Evolutionary conservation across 768 basidiomycete species (phyloP).

Genomic region (Leccinum truebloodii): DNA sequence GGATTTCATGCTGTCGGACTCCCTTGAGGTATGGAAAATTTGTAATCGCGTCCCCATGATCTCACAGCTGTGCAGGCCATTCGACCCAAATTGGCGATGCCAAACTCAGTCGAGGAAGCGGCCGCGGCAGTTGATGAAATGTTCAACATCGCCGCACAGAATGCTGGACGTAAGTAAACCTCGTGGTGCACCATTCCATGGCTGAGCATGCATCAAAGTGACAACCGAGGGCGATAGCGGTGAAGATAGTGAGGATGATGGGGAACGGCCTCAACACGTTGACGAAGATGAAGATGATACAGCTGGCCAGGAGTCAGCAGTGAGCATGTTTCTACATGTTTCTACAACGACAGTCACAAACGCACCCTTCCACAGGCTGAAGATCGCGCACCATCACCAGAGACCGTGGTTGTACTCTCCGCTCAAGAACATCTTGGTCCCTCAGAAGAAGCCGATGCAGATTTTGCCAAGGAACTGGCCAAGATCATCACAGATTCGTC

Average conservation of each 20-base stretch:
- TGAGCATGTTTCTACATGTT: constrained; percentile 33
- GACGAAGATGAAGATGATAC: constrained; percentile 69
- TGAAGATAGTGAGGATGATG: constrained; percentile 56
- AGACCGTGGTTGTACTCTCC: constrained; percentile 73
- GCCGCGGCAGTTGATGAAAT: constrained; percentile 89
- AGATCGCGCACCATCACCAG: constrained; percentile 80
- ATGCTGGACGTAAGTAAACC: constrained; percentile 48
- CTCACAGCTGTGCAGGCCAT: constrained; percentile 55
- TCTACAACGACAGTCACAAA: constrained; percentile 1
- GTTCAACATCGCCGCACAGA: constrained; percentile 67
- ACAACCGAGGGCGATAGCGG: constrained; percentile 40
- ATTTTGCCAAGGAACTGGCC: constrained; percentile 94
- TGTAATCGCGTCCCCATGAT: background rate
- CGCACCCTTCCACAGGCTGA: constrained; percentile 37
- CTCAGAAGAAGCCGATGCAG: constrained; percentile 86
- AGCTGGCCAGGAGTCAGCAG: constrained; percentile 50
- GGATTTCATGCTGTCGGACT: constrained; percentile 95
- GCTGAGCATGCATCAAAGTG: constrained; percentile 30
- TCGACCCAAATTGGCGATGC: constrained; percentile 73
- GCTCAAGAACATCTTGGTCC: constrained; percentile 77
- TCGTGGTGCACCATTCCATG: constrained; percentile 1
- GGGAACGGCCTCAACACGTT: constrained; percentile 42
- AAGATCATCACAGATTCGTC: constrained; percentile 92
- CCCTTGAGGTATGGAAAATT: constrained; percentile 67
- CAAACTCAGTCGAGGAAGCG: constrained; percentile 82